A percentile compares a stretch with the other conserved stretches of the same genome.
These are phyloP conservation scores for Podosphaera aphanis DNA, from an alignment of 2,329 filamentous ascomycete genomes.

Conservation along the genomic window DNA sequence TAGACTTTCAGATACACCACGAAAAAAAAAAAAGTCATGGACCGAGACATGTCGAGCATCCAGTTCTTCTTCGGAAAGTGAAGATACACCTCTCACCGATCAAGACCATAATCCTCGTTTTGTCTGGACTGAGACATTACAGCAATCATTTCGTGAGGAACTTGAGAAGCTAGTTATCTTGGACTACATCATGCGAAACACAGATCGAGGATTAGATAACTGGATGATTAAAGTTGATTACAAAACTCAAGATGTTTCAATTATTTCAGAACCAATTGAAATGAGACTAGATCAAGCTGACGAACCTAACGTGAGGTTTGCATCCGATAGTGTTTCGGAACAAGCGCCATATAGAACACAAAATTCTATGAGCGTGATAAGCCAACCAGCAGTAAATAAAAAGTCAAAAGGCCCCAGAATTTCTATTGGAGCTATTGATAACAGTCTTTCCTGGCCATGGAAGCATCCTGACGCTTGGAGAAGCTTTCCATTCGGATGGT, in stretches of 20 bases:
- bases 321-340: slow-evolving; percentile 18
- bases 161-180: slow-evolving; percentile 91
- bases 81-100: slow-evolving; percentile 19
- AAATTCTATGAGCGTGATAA: slow-evolving; percentile 64
- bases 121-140: slow-evolving; percentile 68
- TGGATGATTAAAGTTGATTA: slow-evolving; percentile 98
- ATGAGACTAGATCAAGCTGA: slow-evolving; percentile 36
- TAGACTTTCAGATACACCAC: slow-evolving; percentile 40
- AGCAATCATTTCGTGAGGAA: slow-evolving; percentile 83
- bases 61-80: slow-evolving; percentile 29
- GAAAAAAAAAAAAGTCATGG: slow-evolving; percentile 50
- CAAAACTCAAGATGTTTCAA: slow-evolving; percentile 58
- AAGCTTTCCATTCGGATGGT: slow-evolving; percentile 92
- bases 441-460: slow-evolving; percentile 87
- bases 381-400: slow-evolving; percentile 19
- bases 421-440: slow-evolving; percentile 81
- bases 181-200: slow-evolving; percentile 98
- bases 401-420: slow-evolving; percentile 25
- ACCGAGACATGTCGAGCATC: slow-evolving; percentile 56
- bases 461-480: slow-evolving; percentile 44
- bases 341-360: slow-evolving; percentile 48
- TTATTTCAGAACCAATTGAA: slow-evolving; percentile 57
- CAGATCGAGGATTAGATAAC: slow-evolving; percentile 85
- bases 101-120: slow-evolving; percentile 23
- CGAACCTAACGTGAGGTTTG: slow-evolving; percentile 24